Base-by-base conservation (phyloP, 805 yeast genomes). In the Candida orba region DNA sequence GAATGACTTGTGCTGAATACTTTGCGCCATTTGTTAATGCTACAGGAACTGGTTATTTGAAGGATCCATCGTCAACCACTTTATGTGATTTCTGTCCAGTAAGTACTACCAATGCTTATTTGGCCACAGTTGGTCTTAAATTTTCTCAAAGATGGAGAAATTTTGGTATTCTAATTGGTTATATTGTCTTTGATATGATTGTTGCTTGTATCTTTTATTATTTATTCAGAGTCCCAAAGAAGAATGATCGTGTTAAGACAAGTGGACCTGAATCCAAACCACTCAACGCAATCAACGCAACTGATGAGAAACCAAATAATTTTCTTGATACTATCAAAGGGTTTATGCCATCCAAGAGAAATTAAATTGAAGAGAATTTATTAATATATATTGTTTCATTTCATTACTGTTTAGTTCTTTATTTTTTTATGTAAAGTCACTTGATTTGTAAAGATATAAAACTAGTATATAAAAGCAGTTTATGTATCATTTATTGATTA, bases 161-260 rank as follows among this genome's bases (percentile, higher is more conserved):
- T 58, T 71, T 69, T 50, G 85, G 84, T 52, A 68, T 79, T 51
- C 64, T 73, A 58, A 65, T 67, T 64, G 71, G 57, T 18, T 71
- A 63, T 54, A 66, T 70, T 43, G 44, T 51, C 22, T 66, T 71
- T 57, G 69, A 71, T 49, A 49, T 67, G 32, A 42, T 47, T 37
- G 69, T 67, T 46, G 68, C 83, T 14, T 44, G 62, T 2, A 72
- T 66, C 54, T 54, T 70, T 45, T 72, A 81, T 68, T 79, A 83
- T 42, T 31, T 47, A 14, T 80, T 78, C 9, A 76, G 91, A 71
- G 90, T 84, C 46, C 91, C 91, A 42, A 82, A 82, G 72, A 51
- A 75, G 70, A 50, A 59, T 25, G 58, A 58, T 41, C 61, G 66
- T 47, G 65, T 63, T 35, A 40, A 61, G 36, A 36, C 18, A 73